These are phyloP conservation scores for Lactarius pseudohatsudake DNA, from an alignment of 768 basidiomycete species.

Conservation along the genomic window DNA sequence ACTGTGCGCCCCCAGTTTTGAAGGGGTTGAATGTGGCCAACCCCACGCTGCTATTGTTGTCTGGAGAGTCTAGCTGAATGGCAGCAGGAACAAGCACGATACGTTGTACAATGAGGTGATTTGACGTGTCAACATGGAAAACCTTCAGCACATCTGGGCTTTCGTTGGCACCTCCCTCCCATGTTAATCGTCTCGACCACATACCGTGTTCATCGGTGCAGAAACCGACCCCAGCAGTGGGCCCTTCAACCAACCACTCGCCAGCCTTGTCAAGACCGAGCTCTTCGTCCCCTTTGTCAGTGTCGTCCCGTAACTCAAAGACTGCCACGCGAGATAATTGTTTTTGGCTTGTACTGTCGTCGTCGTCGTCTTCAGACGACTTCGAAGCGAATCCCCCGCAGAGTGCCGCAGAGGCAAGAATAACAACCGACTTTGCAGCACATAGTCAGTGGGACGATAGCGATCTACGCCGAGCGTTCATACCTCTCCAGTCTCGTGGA, in stretches of 20 bases:
- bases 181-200: not conserved
- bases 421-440: conserved; percentile 18
- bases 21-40: conserved; percentile 64
- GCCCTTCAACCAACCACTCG: conserved; percentile 29
- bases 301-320: conserved; percentile 16
- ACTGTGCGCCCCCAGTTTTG: conserved; percentile 52
- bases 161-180: not conserved
- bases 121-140: conserved; percentile 43
- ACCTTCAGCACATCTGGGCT: conserved; percentile 41
- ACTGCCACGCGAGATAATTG: conserved; percentile 18
- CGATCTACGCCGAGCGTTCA: conserved; percentile 1
- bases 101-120: conserved; percentile 45
- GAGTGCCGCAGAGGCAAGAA: conserved; percentile 23
- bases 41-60: conserved; percentile 35
- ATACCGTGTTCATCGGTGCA: conserved; percentile 16
- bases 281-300: conserved; percentile 18
- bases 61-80: conserved; percentile 30
- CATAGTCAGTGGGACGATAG: not conserved
- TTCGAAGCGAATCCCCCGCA: not conserved
- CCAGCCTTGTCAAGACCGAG: conserved; percentile 11
- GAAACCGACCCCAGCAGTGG: conserved; percentile 17
- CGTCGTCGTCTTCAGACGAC: conserved; percentile 9
- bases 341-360: not conserved
- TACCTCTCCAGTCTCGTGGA: conserved; percentile 35
- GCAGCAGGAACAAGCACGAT: conserved; percentile 22